Percentiles rank a stretch among this genome's conserved stretches.
Evolutionary conservation across 345 rosid genomes (phyloP).

Genomic region (Excoecaria agallocha): DNA sequence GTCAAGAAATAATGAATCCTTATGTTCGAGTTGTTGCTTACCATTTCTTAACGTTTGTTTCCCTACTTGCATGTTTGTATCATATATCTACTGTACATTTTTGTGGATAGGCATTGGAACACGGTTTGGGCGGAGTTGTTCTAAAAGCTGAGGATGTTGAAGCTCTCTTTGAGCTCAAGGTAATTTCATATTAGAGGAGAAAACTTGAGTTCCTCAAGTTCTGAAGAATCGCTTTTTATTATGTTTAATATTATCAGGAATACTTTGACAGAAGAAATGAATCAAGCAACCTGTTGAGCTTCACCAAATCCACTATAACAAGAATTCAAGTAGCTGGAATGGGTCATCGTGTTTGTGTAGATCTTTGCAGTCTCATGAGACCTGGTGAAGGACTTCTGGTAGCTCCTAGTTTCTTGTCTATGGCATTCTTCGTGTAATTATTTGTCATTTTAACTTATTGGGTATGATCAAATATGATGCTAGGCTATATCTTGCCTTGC

Average conservation of each 20-base stretch:
- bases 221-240: constrained; percentile 32
- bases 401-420: constrained; percentile 9
- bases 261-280: constrained; percentile 77
- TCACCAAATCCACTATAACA: constrained; percentile 61
- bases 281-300: constrained; percentile 49
- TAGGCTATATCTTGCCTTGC: neutral
- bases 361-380: constrained; percentile 91
- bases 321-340: constrained; percentile 59
- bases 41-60: neutral
- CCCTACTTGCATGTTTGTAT: neutral
- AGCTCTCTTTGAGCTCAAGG: constrained; percentile 70
- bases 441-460: constrained; percentile 1
- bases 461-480: constrained; percentile 1
- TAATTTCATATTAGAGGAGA: constrained; percentile 22
- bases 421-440: neutral
- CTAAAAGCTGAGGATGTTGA: constrained; percentile 55
- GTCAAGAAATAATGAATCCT: neutral
- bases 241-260: constrained; percentile 46
- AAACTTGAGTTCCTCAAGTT: constrained; percentile 1
- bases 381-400: constrained; percentile 95
- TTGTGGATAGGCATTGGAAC: constrained; percentile 76
- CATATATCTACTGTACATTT: neutral
- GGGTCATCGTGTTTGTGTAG: constrained; percentile 95
- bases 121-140: constrained; percentile 82
- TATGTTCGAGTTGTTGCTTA: neutral